These are phyloP conservation scores for Pseudonectria buxi DNA, from an alignment of 2,329 filamentous ascomycete species.

Conservation along the genomic window DNA sequence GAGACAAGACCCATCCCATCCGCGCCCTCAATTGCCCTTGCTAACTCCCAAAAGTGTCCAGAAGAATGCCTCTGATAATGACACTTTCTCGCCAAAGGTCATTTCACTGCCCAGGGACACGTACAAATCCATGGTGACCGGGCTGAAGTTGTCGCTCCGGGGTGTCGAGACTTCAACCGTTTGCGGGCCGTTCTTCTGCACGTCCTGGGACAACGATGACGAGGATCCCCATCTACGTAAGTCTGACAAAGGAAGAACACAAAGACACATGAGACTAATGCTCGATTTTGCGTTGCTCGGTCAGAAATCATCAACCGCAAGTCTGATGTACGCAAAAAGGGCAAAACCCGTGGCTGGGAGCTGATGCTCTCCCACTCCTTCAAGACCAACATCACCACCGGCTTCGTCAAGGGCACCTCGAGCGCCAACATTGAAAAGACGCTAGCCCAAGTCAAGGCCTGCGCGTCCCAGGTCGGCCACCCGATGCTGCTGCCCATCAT, in stretches of 20 bases:
- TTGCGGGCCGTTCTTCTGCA: conserved; percentile 60
- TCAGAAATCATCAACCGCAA: conserved; percentile 57
- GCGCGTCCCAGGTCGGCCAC: conserved; percentile 45
- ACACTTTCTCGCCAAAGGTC: conserved; percentile 51
- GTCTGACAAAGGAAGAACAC: conserved; percentile 14
- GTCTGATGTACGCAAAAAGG: conserved; percentile 60
- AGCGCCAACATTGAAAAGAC: conserved; percentile 46
- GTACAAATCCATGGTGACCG: conserved; percentile 51
- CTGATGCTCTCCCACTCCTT: conserved; percentile 55
- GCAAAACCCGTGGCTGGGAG: conserved; percentile 57
- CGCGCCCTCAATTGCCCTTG: background rate
- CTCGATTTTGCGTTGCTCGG: too few relatives aligned
- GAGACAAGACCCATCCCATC: too few relatives aligned
- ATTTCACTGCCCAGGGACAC: conserved; percentile 44
- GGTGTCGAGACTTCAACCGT: conserved; percentile 52
- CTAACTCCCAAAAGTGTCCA: conserved; percentile 38
- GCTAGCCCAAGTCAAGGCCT: conserved; percentile 44
- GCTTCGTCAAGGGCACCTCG: conserved; percentile 55
- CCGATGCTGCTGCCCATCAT: conserved; percentile 54
- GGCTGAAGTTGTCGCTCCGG: conserved; percentile 46
- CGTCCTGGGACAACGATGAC: conserved; percentile 48
- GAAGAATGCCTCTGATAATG: conserved; percentile 46
- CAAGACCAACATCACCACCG: conserved; percentile 48
- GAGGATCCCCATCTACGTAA: conserved; percentile 50
- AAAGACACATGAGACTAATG: too few relatives aligned